Evolutionary conservation across 2,329 filamentous ascomycete species (phyloP).

Genomic region (Microsporum ferrugineum): DNA sequence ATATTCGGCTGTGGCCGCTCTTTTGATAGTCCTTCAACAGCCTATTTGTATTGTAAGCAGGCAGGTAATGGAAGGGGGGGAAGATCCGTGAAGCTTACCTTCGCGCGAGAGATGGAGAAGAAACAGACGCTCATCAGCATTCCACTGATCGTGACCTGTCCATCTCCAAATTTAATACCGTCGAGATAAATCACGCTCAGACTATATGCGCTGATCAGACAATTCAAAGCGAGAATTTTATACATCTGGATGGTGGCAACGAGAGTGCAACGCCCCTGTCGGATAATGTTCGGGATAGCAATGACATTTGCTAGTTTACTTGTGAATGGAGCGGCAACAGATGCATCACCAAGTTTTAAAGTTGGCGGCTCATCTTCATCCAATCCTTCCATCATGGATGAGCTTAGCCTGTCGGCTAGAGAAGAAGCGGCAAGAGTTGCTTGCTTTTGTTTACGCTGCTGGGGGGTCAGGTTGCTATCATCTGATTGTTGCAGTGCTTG

Average conservation of each 20-base stretch:
- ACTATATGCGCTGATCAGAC: constrained; percentile 94
- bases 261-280: constrained; percentile 91
- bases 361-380: constrained; percentile 85
- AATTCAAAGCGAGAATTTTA: constrained; percentile 97
- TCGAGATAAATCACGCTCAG: constrained; percentile 92
- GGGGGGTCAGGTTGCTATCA: constrained; percentile 38
- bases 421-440: constrained; percentile 60
- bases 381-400: constrained; percentile 83
- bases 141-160: constrained; percentile 94
- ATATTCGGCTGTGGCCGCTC: constrained; percentile 97
- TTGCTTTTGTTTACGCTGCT: constrained; percentile 43
- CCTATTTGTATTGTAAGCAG: constrained; percentile 31
- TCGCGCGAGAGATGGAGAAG: constrained; percentile 93
- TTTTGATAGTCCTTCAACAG: constrained; percentile 89
- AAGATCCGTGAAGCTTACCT: constrained; percentile 38
- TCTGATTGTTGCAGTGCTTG: constrained; percentile 45
- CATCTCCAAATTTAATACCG: constrained; percentile 97
- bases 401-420: constrained; percentile 75
- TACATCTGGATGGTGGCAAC: constrained; percentile 99
- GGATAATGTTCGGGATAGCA: constrained; percentile 95
- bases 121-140: constrained; percentile 99
- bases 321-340: constrained; percentile 92
- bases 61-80: constrained; percentile 10
- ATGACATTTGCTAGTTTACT: constrained; percentile 95
- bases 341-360: constrained; percentile 93